These are phyloP conservation scores for Sugiyamaella sp. DNA, from an alignment of 1,139 yeast genomes.

Conservation along the genomic window DNA sequence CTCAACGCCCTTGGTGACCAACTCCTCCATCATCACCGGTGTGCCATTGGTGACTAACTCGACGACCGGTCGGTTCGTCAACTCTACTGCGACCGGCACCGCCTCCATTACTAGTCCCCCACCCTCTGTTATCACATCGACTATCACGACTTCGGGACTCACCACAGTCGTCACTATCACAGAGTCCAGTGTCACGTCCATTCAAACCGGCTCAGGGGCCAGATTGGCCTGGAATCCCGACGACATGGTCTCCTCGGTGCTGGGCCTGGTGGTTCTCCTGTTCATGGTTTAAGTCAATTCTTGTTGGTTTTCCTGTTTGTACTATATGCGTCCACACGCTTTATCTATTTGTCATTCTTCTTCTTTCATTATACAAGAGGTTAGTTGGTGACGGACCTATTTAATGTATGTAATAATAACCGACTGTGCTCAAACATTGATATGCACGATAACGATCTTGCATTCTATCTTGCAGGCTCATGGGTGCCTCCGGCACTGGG, in stretches of 20 bases:
- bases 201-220: background rate
- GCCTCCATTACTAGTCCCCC: slow-evolving; percentile 1
- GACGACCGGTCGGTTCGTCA: background rate
- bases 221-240: slow-evolving; percentile 5
- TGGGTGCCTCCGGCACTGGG: no score
- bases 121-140: background rate
- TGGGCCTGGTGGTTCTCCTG: background rate
- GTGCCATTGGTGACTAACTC: background rate
- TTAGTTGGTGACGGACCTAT: background rate
- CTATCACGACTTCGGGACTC: slow-evolving; percentile 1
- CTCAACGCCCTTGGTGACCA: background rate
- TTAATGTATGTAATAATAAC: background rate
- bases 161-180: slow-evolving; percentile 8
- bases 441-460: background rate
- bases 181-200: background rate
- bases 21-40: background rate
- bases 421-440: no score
- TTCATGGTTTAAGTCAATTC: background rate
- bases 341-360: background rate
- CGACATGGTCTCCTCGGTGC: background rate
- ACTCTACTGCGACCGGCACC: background rate
- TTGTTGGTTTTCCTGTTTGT: background rate
- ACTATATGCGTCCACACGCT: background rate
- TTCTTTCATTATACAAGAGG: background rate
- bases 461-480: no score